phyloP scores from a whole-genome alignment of 2,329 filamentous ascomycete species.

The Drechslerella dactyloides region DNA sequence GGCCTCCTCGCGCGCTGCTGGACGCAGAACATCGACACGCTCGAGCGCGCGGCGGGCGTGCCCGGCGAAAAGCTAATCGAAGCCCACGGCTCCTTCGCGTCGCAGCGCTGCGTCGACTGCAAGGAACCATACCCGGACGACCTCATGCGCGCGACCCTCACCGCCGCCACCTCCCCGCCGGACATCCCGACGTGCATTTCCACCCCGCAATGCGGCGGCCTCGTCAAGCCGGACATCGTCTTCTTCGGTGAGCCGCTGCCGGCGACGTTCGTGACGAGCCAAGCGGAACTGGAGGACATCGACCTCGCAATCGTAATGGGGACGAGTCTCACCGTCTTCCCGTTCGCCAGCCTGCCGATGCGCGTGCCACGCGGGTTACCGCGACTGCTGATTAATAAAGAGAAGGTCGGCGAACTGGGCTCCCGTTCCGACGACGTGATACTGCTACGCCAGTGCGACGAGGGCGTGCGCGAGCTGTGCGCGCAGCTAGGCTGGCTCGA shows the following conservation, averaged over 20 bases:
- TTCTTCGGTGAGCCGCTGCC: conserved; percentile 86
- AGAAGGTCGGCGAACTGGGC: conserved; percentile 80
- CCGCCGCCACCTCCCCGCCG: conserved; percentile 2
- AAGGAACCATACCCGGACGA: conserved; percentile 73
- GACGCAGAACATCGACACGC: conserved; percentile 90
- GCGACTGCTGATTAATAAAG: conserved; percentile 84
- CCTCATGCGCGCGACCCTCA: conserved; percentile 56
- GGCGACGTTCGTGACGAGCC: conserved; percentile 68
- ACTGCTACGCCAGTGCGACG: conserved; percentile 80
- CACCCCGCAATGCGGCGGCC: conserved; percentile 68
- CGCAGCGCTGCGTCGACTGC: conserved; percentile 90
- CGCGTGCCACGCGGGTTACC: conserved; percentile 69
- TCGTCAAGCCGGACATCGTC: conserved; percentile 93
- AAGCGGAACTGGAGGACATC: conserved; percentile 66
- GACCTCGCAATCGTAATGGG: conserved; percentile 86
- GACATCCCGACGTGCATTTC: conserved; percentile 36
- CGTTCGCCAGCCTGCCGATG: conserved; percentile 81
- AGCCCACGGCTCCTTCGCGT: conserved; percentile 93
- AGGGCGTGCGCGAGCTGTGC: conserved; percentile 78
- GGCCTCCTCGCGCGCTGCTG: conserved; percentile 82
- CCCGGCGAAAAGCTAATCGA: conserved; percentile 82
- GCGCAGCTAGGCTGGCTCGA: conserved; percentile 81
- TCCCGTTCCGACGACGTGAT: conserved; percentile 82
- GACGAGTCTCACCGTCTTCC: conserved; percentile 84
- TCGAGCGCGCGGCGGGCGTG: conserved; percentile 86